These are phyloP conservation scores for Yarrowia sp. DNA, from an alignment of 805 yeast species.

Conservation along the genomic window DNA sequence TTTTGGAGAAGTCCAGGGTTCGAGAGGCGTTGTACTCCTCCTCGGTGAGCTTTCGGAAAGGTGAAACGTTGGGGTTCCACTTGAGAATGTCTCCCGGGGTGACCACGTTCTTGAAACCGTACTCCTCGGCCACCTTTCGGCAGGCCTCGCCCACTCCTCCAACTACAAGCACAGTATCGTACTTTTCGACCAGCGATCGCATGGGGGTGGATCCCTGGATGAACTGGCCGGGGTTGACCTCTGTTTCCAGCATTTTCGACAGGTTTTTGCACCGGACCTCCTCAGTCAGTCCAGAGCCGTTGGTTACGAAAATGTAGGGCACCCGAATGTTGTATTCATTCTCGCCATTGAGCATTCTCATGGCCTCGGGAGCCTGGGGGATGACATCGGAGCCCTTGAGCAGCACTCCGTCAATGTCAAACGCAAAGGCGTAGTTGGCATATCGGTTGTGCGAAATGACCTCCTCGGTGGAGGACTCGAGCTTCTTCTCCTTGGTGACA, in stretches of 20 bases:
- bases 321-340: slow-evolving; percentile 78
- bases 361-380: slow-evolving; percentile 78
- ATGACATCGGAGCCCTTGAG: slow-evolving; percentile 84
- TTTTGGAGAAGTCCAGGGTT: slow-evolving; percentile 68
- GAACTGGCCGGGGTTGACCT: slow-evolving; percentile 76
- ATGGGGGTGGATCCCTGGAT: slow-evolving; percentile 95
- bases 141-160: slow-evolving; percentile 90
- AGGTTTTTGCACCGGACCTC: slow-evolving; percentile 74
- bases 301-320: slow-evolving; percentile 85
- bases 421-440: slow-evolving; percentile 73
- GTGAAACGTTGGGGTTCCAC: slow-evolving; percentile 87
- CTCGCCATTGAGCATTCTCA: slow-evolving; percentile 74
- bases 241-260: slow-evolving; percentile 63
- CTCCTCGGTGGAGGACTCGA: slow-evolving; percentile 22
- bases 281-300: slow-evolving; percentile 92
- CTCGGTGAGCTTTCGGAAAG: slow-evolving; percentile 78
- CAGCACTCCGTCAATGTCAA: slow-evolving; percentile 91
- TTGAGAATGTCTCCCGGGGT: slow-evolving; percentile 83
- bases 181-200: slow-evolving; percentile 74
- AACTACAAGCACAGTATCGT: slow-evolving; percentile 79
- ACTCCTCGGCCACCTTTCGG: slow-evolving; percentile 78
- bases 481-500: slow-evolving; percentile 18
- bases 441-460: slow-evolving; percentile 42
- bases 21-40: slow-evolving; percentile 65
- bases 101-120: slow-evolving; percentile 83